phyloP scores from a whole-genome alignment of 1,284 basidiomycete species.

The Wallemia ichthyophaga region DNA sequence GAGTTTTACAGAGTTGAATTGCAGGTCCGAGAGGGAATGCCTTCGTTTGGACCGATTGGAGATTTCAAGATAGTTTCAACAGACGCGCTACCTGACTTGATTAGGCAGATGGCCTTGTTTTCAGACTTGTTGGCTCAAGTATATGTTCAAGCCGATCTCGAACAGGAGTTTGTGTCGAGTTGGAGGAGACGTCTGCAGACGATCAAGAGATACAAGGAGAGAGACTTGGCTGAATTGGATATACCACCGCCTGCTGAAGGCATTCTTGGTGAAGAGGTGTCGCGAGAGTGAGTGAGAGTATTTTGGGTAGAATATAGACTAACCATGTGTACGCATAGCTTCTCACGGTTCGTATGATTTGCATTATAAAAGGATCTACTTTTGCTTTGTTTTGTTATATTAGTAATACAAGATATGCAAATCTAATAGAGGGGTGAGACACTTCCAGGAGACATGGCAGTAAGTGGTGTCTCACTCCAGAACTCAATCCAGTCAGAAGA shows the following conservation, averaged over 20 bases:
- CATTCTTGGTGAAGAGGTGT: constrained; percentile 16
- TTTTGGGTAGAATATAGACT: no score
- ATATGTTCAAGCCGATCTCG: constrained; percentile 47
- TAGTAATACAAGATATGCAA: neutral
- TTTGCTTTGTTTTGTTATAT: neutral
- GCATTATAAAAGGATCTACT: neutral
- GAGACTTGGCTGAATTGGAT: constrained; percentile 4
- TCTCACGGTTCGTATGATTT: neutral
- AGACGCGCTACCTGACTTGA: constrained; percentile 43
- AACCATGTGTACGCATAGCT: no score
- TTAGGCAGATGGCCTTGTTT: constrained; percentile 54
- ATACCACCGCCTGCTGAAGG: constrained; percentile 13
- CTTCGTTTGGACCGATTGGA: constrained; percentile 65
- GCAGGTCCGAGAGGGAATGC: constrained; percentile 57
- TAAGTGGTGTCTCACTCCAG: neutral
- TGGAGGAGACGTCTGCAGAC: constrained; percentile 53
- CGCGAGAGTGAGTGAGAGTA: constrained; percentile 15
- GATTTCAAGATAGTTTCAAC: constrained; percentile 76
- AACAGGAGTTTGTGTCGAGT: constrained; percentile 53
- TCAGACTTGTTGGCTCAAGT: constrained; percentile 66
- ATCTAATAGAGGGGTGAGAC: neutral
- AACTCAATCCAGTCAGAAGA: neutral
- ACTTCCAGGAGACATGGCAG: neutral
- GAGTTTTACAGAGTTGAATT: constrained; percentile 78
- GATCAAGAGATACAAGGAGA: constrained; percentile 31